A percentile compares a stretch with the other conserved stretches of the same genome.
Evolutionary conservation across 2,329 filamentous ascomycete species (phyloP).

Genomic region (Epichloe uncinata): DNA sequence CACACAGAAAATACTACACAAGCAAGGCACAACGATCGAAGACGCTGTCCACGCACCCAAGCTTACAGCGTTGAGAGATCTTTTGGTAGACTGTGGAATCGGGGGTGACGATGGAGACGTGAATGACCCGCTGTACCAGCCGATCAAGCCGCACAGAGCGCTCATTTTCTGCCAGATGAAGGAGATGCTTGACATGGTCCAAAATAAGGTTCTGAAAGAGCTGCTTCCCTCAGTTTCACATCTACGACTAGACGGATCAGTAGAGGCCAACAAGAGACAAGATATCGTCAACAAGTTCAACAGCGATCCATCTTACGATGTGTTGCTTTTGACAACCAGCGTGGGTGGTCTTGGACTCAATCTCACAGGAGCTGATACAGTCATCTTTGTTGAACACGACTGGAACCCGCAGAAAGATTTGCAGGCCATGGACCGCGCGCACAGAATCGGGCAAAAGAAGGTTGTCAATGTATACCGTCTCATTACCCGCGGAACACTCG

Average conservation of each 20-base stretch:
- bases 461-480: conserved; percentile 97
- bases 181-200: conserved; percentile 99
- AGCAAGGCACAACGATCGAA: conserved; percentile 67
- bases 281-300: conserved; percentile 99
- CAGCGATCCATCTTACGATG: conserved; percentile 91
- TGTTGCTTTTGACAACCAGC: conserved; percentile 82
- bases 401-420: conserved; percentile 99
- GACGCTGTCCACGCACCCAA: conserved; percentile 88
- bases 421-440: conserved; percentile 96
- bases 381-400: conserved; percentile 98
- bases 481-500: conserved; percentile 86
- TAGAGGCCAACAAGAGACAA: conserved; percentile 87
- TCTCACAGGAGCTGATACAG: conserved; percentile 90
- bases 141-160: conserved; percentile 90
- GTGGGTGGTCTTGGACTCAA: conserved; percentile 93
- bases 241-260: conserved; percentile 82
- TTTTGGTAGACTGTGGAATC: conserved; percentile 97
- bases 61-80: conserved; percentile 73
- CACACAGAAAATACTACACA: conserved; percentile 66
- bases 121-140: conserved; percentile 52
- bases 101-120: conserved; percentile 54
- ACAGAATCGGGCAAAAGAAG: conserved; percentile 98
- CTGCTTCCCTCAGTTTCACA: conserved; percentile 89
- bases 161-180: conserved; percentile 99
- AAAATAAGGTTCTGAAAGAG: conserved; percentile 79